Conservation (phyloP, 257 asterid genomes). For the Solanum bulbocastanum region DNA sequence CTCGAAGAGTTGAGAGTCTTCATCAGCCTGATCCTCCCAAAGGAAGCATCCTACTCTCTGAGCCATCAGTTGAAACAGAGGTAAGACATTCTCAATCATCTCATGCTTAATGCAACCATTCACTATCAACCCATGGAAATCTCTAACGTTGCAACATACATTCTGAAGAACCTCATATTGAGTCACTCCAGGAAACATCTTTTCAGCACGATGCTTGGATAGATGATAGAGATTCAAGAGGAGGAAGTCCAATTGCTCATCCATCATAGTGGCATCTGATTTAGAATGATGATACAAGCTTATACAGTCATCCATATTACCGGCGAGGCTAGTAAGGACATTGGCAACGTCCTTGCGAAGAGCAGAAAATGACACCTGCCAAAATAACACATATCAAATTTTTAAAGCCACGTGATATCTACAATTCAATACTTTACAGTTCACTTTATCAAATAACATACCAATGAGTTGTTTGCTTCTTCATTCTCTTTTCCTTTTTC, state of each 20-base stretch:
- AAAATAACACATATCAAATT: no score
- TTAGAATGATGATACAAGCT: neutral
- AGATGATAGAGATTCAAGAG: neutral
- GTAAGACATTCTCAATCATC: neutral
- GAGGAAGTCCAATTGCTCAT: neutral
- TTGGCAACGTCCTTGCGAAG: no score
- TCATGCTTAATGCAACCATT: neutral
- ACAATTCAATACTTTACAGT: no score
- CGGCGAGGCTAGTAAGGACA: neutral
- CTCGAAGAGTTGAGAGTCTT: neutral
- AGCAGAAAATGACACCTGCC: no score
- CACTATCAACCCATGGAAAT: neutral
- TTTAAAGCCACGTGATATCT: no score
- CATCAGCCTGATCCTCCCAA: neutral
- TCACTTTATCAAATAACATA: no score
- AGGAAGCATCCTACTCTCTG: neutral
- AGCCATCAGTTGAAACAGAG: neutral
- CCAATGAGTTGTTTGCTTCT: neutral
- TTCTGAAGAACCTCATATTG: no score
- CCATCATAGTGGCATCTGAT: neutral
- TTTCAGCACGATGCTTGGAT: neutral
- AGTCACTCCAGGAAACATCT: neutral
- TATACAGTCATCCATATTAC: neutral
- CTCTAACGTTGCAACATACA: no score
- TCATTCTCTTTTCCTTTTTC: slow-evolving; percentile 4